Evolutionary conservation across 805 yeast genomes (phyloP).

Genomic region (Monosporozyma unispora): DNA sequence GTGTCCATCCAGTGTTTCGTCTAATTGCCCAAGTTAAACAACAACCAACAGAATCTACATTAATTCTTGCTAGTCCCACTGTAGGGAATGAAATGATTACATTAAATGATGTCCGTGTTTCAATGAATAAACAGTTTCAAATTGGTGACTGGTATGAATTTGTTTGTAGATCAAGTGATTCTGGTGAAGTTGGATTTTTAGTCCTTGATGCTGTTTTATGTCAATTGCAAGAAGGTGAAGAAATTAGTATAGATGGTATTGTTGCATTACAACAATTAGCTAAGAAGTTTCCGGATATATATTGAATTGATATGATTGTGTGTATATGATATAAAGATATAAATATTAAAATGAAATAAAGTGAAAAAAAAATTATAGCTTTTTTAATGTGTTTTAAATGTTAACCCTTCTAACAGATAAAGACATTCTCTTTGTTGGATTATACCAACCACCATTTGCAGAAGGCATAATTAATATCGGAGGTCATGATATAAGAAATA

Average conservation of each 20-base stretch:
- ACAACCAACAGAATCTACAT: conserved; percentile 24
- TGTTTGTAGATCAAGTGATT: conserved; percentile 27
- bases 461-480: conserved; percentile 59
- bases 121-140: conserved; percentile 18
- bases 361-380: no score
- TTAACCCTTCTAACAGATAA: conserved; percentile 24
- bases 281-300: conserved; percentile 27
- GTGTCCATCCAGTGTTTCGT: conserved; percentile 24
- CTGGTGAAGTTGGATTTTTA: conserved; percentile 28
- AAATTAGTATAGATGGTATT: conserved; percentile 26
- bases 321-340: conserved; percentile 1
- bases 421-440: conserved; percentile 46
- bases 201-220: conserved; percentile 29
- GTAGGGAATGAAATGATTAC: conserved; percentile 24
- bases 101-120: conserved; percentile 20
- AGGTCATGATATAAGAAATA: conserved; percentile 63
- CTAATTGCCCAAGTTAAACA: conserved; percentile 26
- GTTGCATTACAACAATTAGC: conserved; percentile 26
- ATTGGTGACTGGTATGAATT: conserved; percentile 30
- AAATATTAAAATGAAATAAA: neutral
- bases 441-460: conserved; percentile 48
- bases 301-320: conserved; percentile 7
- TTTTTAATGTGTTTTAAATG: no score
- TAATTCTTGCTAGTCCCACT: conserved; percentile 22
- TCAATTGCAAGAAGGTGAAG: conserved; percentile 18